phyloP scores from a whole-genome alignment of 2,329 filamentous ascomycete species.

The Achaetomium macrosporum region DNA sequence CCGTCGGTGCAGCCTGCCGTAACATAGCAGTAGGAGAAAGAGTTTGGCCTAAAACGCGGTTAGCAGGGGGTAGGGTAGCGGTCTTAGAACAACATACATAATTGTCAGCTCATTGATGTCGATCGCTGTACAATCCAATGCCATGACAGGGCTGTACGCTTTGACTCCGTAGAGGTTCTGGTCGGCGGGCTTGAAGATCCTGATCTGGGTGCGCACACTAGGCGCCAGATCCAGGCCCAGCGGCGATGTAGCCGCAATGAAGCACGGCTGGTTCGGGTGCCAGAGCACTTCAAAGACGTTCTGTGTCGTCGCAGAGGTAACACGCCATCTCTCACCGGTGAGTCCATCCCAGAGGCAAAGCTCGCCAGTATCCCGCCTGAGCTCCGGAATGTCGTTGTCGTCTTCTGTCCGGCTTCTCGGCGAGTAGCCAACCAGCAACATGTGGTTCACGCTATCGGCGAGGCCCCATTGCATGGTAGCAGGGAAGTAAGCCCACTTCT shows the following conservation, averaged over 20 bases:
- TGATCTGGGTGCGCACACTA: slow-evolving; percentile 49
- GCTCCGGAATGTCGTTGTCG: slow-evolving; percentile 53
- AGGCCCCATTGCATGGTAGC: slow-evolving; percentile 59
- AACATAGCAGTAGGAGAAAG: slow-evolving; percentile 44
- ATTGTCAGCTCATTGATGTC: slow-evolving; percentile 60
- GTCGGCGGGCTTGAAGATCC: slow-evolving; percentile 41
- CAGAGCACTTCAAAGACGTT: slow-evolving; percentile 62
- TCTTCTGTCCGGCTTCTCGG: slow-evolving; percentile 48
- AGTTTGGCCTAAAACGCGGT: slow-evolving; percentile 42
- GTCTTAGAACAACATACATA: slow-evolving; percentile 30
- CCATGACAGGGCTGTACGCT: slow-evolving; percentile 43
- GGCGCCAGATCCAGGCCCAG: slow-evolving; percentile 40
- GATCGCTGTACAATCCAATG: slow-evolving; percentile 52
- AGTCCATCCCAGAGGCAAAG: slow-evolving; percentile 54
- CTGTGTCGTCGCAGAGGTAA: slow-evolving; percentile 47
- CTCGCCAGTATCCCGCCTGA: slow-evolving; percentile 53
- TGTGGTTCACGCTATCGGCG: slow-evolving; percentile 38
- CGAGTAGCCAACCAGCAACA: slow-evolving; percentile 58
- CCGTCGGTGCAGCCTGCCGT: slow-evolving; percentile 59
- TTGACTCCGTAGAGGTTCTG: slow-evolving; percentile 27
- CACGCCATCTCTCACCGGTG: slow-evolving; percentile 38
- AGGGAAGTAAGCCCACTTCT: slow-evolving; percentile 58
- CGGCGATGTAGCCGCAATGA: slow-evolving; percentile 54
- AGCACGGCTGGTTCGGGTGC: slow-evolving; percentile 51
- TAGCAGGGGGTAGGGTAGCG: slow-evolving; percentile 15